A percentile compares a stretch with the other conserved stretches of the same genome.
These are phyloP conservation scores for Nannochloropsis gaditana DNA, from an alignment of 108 stramenopile genomes.

Conservation along the genomic window DNA sequence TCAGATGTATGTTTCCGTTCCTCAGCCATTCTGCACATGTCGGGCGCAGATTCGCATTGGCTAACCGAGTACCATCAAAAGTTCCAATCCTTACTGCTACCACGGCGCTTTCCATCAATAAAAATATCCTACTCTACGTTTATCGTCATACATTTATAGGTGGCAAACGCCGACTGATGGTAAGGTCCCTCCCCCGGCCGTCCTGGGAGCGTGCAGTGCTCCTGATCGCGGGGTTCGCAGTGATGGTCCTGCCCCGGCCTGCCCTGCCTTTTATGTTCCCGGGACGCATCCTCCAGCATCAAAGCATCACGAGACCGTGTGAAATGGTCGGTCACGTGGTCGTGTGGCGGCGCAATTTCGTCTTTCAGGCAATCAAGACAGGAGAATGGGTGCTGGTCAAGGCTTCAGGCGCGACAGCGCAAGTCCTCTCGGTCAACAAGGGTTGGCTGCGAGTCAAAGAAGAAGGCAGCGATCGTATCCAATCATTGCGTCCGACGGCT, in stretches of 20 bases:
- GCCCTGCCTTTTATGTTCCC: background rate
- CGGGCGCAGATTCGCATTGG: too few relatives aligned
- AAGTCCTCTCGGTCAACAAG: background rate
- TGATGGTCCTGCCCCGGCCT: background rate
- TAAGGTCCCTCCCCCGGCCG: background rate
- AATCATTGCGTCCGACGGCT: background rate
- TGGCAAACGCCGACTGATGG: background rate
- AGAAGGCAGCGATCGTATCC: background rate
- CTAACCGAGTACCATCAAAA: too few relatives aligned
- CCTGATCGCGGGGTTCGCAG: background rate
- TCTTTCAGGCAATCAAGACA: background rate
- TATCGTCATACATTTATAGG: background rate
- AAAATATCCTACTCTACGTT: too few relatives aligned
- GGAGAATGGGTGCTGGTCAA: constrained; percentile 11
- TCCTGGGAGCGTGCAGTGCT: background rate
- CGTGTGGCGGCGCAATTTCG: background rate
- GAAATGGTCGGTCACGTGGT: too few relatives aligned
- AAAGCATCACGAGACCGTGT: too few relatives aligned
- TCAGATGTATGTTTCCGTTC: too few relatives aligned
- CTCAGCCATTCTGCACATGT: too few relatives aligned
- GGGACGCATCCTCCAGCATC: background rate
- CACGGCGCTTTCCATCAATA: too few relatives aligned
- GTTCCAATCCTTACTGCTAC: too few relatives aligned
- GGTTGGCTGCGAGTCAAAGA: constrained; percentile 19
- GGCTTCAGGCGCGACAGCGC: background rate